These are phyloP conservation scores for Acanthamoeba royreba DNA, from an alignment of 208 protist genomes.

Conservation along the genomic window DNA sequence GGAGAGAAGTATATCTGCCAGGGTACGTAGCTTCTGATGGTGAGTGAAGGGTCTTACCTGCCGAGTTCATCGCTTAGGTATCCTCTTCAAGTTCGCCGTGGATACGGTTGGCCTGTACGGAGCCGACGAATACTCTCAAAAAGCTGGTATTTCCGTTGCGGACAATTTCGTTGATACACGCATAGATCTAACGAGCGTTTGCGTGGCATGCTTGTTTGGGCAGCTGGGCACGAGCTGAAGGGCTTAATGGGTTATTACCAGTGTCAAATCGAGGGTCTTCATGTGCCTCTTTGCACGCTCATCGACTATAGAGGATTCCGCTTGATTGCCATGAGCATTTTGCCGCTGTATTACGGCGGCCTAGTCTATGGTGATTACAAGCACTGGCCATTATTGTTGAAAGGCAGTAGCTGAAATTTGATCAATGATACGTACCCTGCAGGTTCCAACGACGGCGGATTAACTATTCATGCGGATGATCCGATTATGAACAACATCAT, in stretches of 20 bases:
- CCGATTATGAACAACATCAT: not conserved
- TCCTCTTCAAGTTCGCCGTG: slow-evolving; percentile 41
- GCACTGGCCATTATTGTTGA: not conserved
- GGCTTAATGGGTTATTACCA: not conserved
- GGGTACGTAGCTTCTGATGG: not conserved
- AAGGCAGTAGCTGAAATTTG: too few relatives aligned
- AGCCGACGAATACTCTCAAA: not conserved
- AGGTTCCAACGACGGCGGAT: not conserved
- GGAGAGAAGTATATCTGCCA: not conserved
- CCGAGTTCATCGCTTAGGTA: not conserved
- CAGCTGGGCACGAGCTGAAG: slow-evolving; percentile 28
- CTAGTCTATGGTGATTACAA: not conserved
- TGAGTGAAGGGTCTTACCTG: not conserved
- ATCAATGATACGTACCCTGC: too few relatives aligned
- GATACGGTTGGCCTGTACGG: not conserved
- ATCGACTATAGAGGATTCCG: slow-evolving; percentile 67
- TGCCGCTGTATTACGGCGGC: slow-evolving; percentile 40
- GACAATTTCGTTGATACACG: not conserved
- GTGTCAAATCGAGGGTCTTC: not conserved
- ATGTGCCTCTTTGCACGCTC: slow-evolving; percentile 59
- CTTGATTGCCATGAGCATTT: slow-evolving; percentile 65
- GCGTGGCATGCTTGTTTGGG: not conserved
- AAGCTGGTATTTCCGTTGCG: not conserved
- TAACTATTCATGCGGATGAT: not conserved
- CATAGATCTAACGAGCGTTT: not conserved